Evolutionary conservation across 73 alveolate genomes (phyloP), one percentile per base, ranked within the genome.

Genomic region (Paramecium caudatum): DNA sequence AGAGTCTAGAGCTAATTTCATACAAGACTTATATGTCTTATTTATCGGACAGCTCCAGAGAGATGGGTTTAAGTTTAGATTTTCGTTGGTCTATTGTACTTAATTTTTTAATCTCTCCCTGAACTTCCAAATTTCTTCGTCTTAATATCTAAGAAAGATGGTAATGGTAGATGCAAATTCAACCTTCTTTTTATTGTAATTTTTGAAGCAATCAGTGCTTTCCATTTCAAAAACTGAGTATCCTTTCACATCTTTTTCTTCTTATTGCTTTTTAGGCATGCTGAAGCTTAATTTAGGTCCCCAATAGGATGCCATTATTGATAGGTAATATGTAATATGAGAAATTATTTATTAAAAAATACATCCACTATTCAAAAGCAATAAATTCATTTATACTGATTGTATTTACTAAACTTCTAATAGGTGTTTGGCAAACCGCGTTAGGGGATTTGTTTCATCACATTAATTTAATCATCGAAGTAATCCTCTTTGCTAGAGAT

Each of bases 171-270:
- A 43, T 27, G 80, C 80, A 55, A 55, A 55, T 6, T 21, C 30
- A 15, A 55, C 80, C 9, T 55, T 55, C 30, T 55, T 55, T 55
- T 27, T 55, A 4, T 23, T 55, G 23, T 55, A 37, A 27, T 55
- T 55, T 25, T 21, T 55, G 12, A 55, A 55, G 46, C 41, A 55
- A 55, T 55, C 80, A 19, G 80, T 55, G 80, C 80, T 55, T 55
- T 55, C 80, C 13, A 55, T 21, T 55, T 55, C 80, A 4, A 55
- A 19, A 19, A 1, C 23, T 6, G 80, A 23, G 30, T 55, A 55
- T 55, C 46, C 46, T 55, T 55, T 55, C 30, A 9, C 80, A 27
- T 55, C 80, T 25, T 55, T 55, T 0, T 1, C 13, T 27, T 23
- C 3, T 55, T 55, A 55, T 0, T 12, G 25, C 17, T 19, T 27